Percentiles rank a stretch among this genome's conserved stretches.
These are phyloP conservation scores for Mycosphaerella arachidis DNA, from an alignment of 2,329 filamentous ascomycete species.

Conservation along the genomic window DNA sequence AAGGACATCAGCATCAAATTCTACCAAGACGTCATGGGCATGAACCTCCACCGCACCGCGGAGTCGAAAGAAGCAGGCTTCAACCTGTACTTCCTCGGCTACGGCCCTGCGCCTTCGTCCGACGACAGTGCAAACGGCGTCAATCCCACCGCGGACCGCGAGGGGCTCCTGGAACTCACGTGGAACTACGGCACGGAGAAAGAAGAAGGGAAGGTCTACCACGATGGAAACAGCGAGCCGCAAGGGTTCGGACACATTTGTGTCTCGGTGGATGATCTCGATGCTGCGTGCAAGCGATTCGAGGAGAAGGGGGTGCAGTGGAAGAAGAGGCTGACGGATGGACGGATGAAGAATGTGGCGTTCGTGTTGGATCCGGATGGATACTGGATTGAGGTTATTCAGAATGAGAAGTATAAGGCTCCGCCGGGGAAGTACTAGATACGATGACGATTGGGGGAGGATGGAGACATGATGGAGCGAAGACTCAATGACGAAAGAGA, in stretches of 20 bases:
- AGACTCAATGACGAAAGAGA: too few relatives aligned
- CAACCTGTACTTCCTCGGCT: constrained; percentile 90
- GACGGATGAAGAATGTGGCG: constrained; percentile 84
- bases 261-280: constrained; percentile 80
- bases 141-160: constrained; percentile 61
- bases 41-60: constrained; percentile 70
- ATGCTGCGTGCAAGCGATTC: constrained; percentile 80
- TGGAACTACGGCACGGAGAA: constrained; percentile 84
- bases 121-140: constrained; percentile 52
- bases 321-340: constrained; percentile 94
- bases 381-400: constrained; percentile 22
- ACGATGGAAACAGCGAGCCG: constrained; percentile 85
- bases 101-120: constrained; percentile 46
- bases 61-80: constrained; percentile 70
- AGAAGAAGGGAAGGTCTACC: constrained; percentile 76
- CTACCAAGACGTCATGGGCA: constrained; percentile 75
- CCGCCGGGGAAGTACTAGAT: constrained; percentile 16
- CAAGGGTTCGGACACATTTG: constrained; percentile 95
- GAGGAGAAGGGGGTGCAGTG: constrained; percentile 77
- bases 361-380: constrained; percentile 63
- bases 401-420: constrained; percentile 16
- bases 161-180: constrained; percentile 85
- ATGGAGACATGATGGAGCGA: too few relatives aligned
- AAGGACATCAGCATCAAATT: constrained; percentile 45
- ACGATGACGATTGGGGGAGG: background rate